A percentile compares a stretch with the other conserved stretches of the same genome.
phyloP scores from a whole-genome alignment of 2,329 filamentous ascomycete species.

The Penicillium sp. region DNA sequence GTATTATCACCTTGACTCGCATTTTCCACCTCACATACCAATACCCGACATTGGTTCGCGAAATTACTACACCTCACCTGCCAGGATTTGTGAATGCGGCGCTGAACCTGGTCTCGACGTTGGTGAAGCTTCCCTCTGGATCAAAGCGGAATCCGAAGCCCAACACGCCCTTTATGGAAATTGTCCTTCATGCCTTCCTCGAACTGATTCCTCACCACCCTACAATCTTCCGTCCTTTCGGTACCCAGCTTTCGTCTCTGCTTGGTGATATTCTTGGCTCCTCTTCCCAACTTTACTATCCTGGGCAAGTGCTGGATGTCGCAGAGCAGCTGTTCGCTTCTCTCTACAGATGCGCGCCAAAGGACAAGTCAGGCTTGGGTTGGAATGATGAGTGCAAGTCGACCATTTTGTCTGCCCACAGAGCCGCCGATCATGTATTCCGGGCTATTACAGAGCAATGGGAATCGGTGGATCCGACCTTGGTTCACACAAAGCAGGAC shows the following conservation, averaged over 20 bases:
- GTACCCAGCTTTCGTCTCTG: constrained; percentile 67
- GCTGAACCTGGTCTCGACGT: constrained; percentile 63
- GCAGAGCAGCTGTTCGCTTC: constrained; percentile 69
- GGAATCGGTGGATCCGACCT: constrained; percentile 64
- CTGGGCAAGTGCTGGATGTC: constrained; percentile 58
- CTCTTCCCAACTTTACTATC: constrained; percentile 58
- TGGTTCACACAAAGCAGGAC: constrained; percentile 39
- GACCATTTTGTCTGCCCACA: constrained; percentile 68
- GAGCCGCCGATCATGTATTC: constrained; percentile 75
- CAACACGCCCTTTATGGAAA: constrained; percentile 62
- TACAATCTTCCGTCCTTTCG: constrained; percentile 78
- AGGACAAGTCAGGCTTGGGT: constrained; percentile 74
- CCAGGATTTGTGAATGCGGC: constrained; percentile 74
- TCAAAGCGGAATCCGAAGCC: constrained; percentile 40
- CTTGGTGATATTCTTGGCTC: constrained; percentile 66
- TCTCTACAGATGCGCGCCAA: constrained; percentile 80
- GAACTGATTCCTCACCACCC: constrained; percentile 78
- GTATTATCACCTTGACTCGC: constrained; percentile 74
- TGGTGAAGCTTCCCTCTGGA: constrained; percentile 43
- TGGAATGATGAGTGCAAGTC: constrained; percentile 71
- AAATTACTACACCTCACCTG: constrained; percentile 83
- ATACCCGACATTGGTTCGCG: constrained; percentile 79
- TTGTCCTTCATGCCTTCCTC: constrained; percentile 71
- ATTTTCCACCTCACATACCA: constrained; percentile 83
- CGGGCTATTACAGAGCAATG: constrained; percentile 80